Percentiles rank a stretch among this genome's conserved stretches.
Evolutionary conservation across 192 early-diverging fungal genomes (phyloP).

Genomic region (Backusella psychrophila): DNA sequence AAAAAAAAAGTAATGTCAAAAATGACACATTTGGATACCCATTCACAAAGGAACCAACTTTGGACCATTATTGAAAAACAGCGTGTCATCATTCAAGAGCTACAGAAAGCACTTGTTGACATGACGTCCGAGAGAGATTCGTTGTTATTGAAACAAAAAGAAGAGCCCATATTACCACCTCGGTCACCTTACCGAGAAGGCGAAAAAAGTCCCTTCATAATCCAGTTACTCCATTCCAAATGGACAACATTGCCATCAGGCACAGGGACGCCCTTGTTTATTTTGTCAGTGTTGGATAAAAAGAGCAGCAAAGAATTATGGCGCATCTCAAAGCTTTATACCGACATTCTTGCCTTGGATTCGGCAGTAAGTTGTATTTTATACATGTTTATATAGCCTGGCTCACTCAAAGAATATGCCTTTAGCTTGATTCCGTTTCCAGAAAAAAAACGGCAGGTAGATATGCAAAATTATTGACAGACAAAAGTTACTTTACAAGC

Average conservation of each 20-base stretch:
- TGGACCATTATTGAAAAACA: constrained; percentile 93
- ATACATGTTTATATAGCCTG: background rate
- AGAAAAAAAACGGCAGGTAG: background rate
- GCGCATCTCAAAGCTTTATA: constrained; percentile 85
- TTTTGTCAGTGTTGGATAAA: background rate
- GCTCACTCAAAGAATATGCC: no score
- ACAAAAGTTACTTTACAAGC: background rate
- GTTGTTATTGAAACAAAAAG: constrained; percentile 14
- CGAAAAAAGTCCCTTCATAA: constrained; percentile 40
- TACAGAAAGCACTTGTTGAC: constrained; percentile 64
- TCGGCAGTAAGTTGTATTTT: constrained; percentile 48
- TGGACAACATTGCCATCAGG: constrained; percentile 75
- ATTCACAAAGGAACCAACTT: constrained; percentile 77
- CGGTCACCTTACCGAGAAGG: constrained; percentile 50
- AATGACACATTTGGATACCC: constrained; percentile 6
- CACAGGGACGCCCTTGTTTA: constrained; percentile 46
- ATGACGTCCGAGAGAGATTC: constrained; percentile 43
- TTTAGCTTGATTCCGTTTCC: background rate
- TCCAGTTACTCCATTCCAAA: constrained; percentile 49
- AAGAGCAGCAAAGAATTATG: constrained; percentile 59
- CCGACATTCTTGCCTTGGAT: constrained; percentile 80
- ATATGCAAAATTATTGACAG: background rate
- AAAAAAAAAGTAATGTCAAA: background rate
- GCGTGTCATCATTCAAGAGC: constrained; percentile 78
- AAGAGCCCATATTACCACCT: constrained; percentile 21